phyloP scores from a whole-genome alignment of 805 yeast species.

The Schwanniomyces pseudopolymorphus region DNA sequence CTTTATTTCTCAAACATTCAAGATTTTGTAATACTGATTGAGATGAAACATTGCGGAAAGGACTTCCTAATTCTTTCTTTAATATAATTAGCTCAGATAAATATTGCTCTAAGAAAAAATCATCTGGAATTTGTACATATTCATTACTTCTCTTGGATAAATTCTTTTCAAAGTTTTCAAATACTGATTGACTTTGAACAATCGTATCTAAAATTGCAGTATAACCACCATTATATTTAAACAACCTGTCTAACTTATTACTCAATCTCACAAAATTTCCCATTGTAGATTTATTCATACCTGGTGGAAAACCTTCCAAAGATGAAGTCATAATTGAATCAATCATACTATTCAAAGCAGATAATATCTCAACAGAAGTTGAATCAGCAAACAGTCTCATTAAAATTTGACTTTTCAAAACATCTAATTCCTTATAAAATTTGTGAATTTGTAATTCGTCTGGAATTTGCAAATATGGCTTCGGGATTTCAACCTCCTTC shows the following conservation, averaged over 20 bases:
- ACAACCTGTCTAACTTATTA: constrained; percentile 27
- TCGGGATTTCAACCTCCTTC: neutral
- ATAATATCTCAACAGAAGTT: constrained; percentile 13
- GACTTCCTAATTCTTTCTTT: constrained; percentile 13
- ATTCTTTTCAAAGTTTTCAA: constrained; percentile 40
- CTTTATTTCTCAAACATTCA: constrained; percentile 12
- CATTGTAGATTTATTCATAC: constrained; percentile 12
- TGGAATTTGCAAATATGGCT: constrained; percentile 14
- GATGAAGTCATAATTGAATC: constrained; percentile 3
- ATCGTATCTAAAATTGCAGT: constrained; percentile 58
- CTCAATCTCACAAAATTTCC: constrained; percentile 14
- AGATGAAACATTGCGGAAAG: constrained; percentile 15
- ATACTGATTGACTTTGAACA: constrained; percentile 47
- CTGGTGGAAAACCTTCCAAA: constrained; percentile 1
- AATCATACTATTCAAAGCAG: constrained; percentile 13
- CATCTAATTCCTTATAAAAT: constrained; percentile 14
- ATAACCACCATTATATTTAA: constrained; percentile 55
- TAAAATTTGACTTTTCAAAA: constrained; percentile 19
- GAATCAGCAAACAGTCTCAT: constrained; percentile 6
- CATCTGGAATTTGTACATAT: constrained; percentile 34
- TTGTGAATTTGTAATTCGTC: constrained; percentile 12
- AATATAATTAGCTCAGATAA: constrained; percentile 26
- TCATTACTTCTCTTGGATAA: neutral
- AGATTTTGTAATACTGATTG: constrained; percentile 15
- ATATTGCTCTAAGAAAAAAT: constrained; percentile 32